These are phyloP conservation scores for Rusavskia elegans DNA, from an alignment of 495 filamentous ascomycete genomes.

Conservation along the genomic window DNA sequence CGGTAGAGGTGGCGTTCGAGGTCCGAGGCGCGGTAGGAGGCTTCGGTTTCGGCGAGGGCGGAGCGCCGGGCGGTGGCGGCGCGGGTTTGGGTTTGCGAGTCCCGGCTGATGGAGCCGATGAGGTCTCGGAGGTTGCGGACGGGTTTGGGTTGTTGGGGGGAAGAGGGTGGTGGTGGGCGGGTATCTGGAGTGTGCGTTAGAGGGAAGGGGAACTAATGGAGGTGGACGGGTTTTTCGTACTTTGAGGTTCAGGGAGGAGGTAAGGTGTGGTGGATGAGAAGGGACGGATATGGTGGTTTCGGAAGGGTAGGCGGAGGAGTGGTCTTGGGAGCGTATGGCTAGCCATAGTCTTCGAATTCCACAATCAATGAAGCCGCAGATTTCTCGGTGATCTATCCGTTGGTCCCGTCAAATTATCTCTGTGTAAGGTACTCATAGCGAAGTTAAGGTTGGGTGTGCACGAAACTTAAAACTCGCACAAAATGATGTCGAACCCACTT, in stretches of 20 bases:
- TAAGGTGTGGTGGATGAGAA: not conserved
- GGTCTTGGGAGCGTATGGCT: not conserved
- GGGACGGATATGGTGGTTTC: not conserved
- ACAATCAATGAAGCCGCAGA: not conserved
- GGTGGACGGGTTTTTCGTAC: constrained; percentile 7
- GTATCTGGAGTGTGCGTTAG: constrained; percentile 4
- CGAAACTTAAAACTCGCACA: too few relatives aligned
- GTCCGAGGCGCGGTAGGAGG: constrained; percentile 4
- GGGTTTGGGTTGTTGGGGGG: not conserved
- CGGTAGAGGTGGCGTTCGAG: constrained; percentile 28
- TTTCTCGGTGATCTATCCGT: too few relatives aligned
- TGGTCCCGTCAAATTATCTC: too few relatives aligned
- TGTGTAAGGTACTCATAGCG: too few relatives aligned
- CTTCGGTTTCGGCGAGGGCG: constrained; percentile 6
- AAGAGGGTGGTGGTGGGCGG: not conserved
- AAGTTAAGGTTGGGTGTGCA: too few relatives aligned
- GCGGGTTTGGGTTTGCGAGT: constrained; percentile 1
- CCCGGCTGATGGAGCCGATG: not conserved
- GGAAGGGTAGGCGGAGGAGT: not conserved
- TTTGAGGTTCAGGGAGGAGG: not conserved
- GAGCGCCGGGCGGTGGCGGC: constrained; percentile 1
- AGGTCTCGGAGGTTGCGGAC: not conserved
- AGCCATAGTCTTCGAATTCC: not conserved
- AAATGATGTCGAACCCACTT: too few relatives aligned
- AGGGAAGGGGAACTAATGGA: constrained; percentile 6